Percentiles rank a stretch among this genome's conserved stretches.
Conservation (phyloP, 148 eudicot species). For the Dysphania ambrosioides region DNA sequence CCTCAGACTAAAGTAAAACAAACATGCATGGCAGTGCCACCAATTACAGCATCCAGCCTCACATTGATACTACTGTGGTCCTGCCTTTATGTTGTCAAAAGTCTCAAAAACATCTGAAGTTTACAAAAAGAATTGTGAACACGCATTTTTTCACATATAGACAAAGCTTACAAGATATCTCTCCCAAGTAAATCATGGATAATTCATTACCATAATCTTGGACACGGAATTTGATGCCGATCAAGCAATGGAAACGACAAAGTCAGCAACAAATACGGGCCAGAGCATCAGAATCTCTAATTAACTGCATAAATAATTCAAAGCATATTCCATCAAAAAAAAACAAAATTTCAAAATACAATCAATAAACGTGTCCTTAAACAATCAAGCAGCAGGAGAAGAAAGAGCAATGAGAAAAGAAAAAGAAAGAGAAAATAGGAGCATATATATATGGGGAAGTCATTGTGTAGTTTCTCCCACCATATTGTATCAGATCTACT, state of each 20-base stretch:
- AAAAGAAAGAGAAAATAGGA: not conserved
- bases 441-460: no score
- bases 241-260: not conserved
- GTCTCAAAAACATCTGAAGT: slow-evolving; percentile 12
- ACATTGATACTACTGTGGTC: not conserved
- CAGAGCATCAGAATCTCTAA: slow-evolving; percentile 16
- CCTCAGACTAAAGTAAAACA: not conserved
- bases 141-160: not conserved
- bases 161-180: not conserved
- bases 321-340: no score
- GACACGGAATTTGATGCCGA: not conserved
- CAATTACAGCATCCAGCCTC: not conserved
- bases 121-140: slow-evolving; percentile 8
- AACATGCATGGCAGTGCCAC: not conserved
- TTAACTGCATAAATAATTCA: slow-evolving; percentile 25
- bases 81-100: not conserved
- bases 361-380: not conserved
- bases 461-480: no score
- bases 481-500: no score
- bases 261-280: slow-evolving; percentile 9
- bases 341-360: no score
- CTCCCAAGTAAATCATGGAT: not conserved
- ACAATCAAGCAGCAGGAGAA: not conserved
- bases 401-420: not conserved
- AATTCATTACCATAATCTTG: slow-evolving; percentile 22